Evolutionary conservation across 306 rosid genomes (phyloP).

Genomic region (Phaseolus lunatus): DNA sequence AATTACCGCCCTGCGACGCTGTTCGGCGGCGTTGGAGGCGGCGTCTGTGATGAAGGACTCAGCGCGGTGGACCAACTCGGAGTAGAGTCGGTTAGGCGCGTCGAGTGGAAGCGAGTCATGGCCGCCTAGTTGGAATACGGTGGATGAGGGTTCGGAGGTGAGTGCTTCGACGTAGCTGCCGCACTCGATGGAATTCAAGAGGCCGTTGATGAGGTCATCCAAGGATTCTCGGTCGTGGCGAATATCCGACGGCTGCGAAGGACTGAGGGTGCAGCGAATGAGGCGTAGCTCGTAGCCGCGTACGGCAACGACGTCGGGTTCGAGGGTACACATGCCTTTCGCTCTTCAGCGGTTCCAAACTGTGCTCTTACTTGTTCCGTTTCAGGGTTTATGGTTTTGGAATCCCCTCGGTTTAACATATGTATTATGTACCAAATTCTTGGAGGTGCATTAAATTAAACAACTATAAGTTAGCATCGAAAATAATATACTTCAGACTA

Average conservation of each 20-base stretch:
- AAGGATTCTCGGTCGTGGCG: neutral
- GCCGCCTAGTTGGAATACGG: constrained; percentile 50
- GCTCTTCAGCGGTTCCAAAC: neutral
- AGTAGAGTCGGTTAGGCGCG: constrained; percentile 64
- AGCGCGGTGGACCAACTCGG: constrained; percentile 62
- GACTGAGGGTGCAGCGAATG: constrained; percentile 68
- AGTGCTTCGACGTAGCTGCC: constrained; percentile 70
- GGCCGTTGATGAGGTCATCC: constrained; percentile 49
- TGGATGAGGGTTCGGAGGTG: constrained; percentile 55
- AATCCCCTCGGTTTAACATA: neutral
- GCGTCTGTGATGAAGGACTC: constrained; percentile 57
- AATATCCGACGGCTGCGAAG: constrained; percentile 42
- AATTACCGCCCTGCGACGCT: constrained; percentile 49
- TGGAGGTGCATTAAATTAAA: too few relatives aligned
- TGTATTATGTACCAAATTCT: too few relatives aligned
- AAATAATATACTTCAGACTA: too few relatives aligned
- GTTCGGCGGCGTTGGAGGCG: constrained; percentile 50
- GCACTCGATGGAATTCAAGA: constrained; percentile 62
- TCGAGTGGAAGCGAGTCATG: constrained; percentile 48
- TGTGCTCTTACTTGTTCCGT: neutral
- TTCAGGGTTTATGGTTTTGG: constrained; percentile 52
- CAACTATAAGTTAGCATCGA: too few relatives aligned
- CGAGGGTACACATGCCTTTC: constrained; percentile 20
- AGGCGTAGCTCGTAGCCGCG: constrained; percentile 81
- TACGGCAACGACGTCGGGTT: constrained; percentile 38